Evolutionary conservation across 2,329 filamentous ascomycete species (phyloP), one percentile per base, ranked within the genome.

Genomic region (Coniella vitis): DNA sequence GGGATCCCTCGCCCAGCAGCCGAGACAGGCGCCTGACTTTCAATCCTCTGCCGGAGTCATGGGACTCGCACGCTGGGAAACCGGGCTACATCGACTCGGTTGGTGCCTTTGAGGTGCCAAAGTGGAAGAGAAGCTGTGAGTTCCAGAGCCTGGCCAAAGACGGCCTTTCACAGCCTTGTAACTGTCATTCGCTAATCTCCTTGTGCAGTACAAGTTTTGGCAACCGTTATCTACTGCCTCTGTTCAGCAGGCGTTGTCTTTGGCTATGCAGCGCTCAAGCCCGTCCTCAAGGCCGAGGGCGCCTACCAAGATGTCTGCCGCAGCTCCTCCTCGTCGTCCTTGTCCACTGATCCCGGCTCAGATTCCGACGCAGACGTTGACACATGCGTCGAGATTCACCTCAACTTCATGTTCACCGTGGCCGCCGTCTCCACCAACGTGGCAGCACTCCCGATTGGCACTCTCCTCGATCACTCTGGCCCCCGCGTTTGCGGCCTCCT

Each of bases 401-500:
- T 95, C 49, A 95, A 95, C 64, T 71, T 95, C 56, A 95, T 95
- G 87, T 95, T 95, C 72, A 94, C 89, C 5, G 78, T 90, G 36
- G 90, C 90, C 12, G 90, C 89, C 13, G 89, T 95, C 9, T 86
- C 80, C 7, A 94, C 90, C 35, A 95, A 95, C 60, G 85, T 95
- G 12, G 87, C 83, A 36, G 90, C 90, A 12, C 74, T 95, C 7
- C 87, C 90, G 2, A 82, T 95, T 10, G 90, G 90, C 39, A 87
- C 87, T 3, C 84, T 95, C 38, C 77, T 95, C 19, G 90, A 95
- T 66, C 76, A 81, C 54, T 90, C 80, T 60, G 90, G 90, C 1
- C 90, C 90, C 13, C 78, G 86, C 48, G 74, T 87, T 4, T 86
- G 86, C 58, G 85, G 87, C 3, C 71, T 90, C 19, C 75, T 85